Evolutionary conservation across 495 filamentous ascomycete genomes (phyloP), one percentile per base, ranked within the genome.

Genomic region (Lasiosphaeria hispida): DNA sequence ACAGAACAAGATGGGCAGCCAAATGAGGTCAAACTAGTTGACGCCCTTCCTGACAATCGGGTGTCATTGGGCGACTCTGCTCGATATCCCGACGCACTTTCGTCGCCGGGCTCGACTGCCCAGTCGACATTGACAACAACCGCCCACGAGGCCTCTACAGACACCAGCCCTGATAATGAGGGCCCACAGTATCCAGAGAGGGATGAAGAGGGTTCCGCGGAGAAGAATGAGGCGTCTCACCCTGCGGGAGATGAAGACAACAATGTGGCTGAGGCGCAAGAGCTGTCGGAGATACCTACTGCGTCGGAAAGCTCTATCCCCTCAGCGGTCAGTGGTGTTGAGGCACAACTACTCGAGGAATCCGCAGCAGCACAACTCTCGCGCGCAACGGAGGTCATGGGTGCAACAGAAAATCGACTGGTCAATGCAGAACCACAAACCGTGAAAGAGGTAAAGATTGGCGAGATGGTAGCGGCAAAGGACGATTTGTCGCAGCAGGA

Each of bases 151-250:
- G 67, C 64, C 0, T 75, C 80, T 1, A 73, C 79, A 1, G 77
- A 80, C 58, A 81, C 82, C 2, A 82, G 79, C 56, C 78, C 82
- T 1, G 80, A 83, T 60, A 76, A 77, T 45, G 82, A 83, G 39
- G 71, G 68, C 34, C 69, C 75, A 23, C 69, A 77, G 62, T 71
- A 69, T 63, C 38, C 64, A 38, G 69, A 71, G n/a, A 61, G 35
- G 45, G 62, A 53, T 17, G 76, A 74, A 9, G 64, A 71, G 35
- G 72, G 71, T 39, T 47, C 33, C 1, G 56, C 35, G 18, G 23
- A 56, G 15, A 55, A 60, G 23, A 0, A 18, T 1, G n/a, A 35
- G 35, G 49, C 33, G 10, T 34, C 9, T 5, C 23, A 56, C 44
- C 36, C 44, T 34, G 30, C n/a, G 15, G 58, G 56, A 15, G 57